Conservation (phyloP, 805 yeast genomes). For the Maudiozyma turicensis region DNA sequence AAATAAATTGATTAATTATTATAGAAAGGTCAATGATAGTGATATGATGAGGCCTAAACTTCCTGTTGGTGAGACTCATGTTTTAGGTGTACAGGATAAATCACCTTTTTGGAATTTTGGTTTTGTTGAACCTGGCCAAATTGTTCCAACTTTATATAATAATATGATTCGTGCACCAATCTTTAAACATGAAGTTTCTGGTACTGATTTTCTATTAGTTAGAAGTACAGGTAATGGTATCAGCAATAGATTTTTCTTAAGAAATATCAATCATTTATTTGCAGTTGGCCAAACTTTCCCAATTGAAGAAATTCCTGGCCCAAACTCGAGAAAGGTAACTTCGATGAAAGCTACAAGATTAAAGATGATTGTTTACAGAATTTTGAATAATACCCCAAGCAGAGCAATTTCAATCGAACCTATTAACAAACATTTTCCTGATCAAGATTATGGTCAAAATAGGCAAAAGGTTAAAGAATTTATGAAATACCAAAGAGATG, state of each 20-base stretch:
- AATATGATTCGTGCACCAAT: constrained; percentile 89
- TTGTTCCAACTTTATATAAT: constrained; percentile 89
- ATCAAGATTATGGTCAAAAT: constrained; percentile 94
- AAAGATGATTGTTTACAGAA: constrained; percentile 87
- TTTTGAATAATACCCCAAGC: constrained; percentile 63
- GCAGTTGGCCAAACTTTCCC: constrained; percentile 91
- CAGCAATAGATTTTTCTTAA: constrained; percentile 57
- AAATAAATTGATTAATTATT: constrained; percentile 83
- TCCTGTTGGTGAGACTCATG: constrained; percentile 88
- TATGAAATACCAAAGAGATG: constrained; percentile 93
- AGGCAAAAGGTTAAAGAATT: constrained; percentile 92
- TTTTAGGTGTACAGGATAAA: constrained; percentile 89
- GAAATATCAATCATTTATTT: constrained; percentile 62
- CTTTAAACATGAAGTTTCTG: constrained; percentile 68
- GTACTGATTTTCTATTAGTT: constrained; percentile 74
- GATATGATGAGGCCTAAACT: constrained; percentile 83
- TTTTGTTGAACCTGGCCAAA: constrained; percentile 86
- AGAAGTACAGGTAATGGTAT: constrained; percentile 75
- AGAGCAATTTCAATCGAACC: constrained; percentile 77
- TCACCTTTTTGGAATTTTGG: constrained; percentile 99
- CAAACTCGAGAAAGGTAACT: constrained; percentile 92
- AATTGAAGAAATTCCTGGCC: constrained; percentile 92
- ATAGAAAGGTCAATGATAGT: constrained; percentile 71
- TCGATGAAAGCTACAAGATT: constrained; percentile 84
- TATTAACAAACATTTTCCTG: constrained; percentile 87